These are phyloP conservation scores for Lasiosphaeria ovina DNA, from an alignment of 495 filamentous ascomycete genomes.

Conservation along the genomic window DNA sequence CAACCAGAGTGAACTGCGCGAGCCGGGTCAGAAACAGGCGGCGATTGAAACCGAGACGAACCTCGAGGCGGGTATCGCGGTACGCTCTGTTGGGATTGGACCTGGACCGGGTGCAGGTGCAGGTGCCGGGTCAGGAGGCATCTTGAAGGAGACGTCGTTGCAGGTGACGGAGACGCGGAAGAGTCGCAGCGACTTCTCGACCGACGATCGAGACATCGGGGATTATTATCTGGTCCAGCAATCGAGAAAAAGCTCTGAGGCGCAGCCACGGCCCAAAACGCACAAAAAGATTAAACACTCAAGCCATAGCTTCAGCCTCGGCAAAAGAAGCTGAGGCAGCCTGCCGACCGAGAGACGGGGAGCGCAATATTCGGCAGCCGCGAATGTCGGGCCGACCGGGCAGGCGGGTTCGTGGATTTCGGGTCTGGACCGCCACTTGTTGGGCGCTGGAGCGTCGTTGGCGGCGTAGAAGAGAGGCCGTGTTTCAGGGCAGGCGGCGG, in stretches of 20 bases:
- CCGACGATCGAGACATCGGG: slow-evolving; percentile 9
- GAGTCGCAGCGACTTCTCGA: slow-evolving; percentile 1
- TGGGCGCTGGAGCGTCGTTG: too few species aligned
- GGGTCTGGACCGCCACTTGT: too few species aligned
- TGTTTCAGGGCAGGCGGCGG: too few species aligned
- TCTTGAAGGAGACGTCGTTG: slow-evolving; percentile 25
- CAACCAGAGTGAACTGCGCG: slow-evolving; percentile 6
- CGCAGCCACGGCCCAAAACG: background rate
- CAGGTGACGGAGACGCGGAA: slow-evolving; percentile 19
- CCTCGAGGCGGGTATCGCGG: slow-evolving; percentile 5
- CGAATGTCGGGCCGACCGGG: too few species aligned
- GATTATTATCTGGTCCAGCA: slow-evolving; percentile 29
- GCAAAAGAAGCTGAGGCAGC: background rate
- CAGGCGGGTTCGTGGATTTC: too few species aligned
- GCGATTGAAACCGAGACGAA: slow-evolving; percentile 11
- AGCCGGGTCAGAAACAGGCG: background rate
- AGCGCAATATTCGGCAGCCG: too few species aligned
- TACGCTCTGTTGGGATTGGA: background rate
- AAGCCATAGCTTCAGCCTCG: slow-evolving; percentile 9
- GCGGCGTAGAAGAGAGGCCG: too few species aligned
- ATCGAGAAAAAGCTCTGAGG: slow-evolving; percentile 12
- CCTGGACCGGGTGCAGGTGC: too few species aligned
- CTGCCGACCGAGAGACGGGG: too few species aligned
- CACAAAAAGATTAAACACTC: slow-evolving; percentile 8
- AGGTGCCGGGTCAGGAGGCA: slow-evolving; percentile 5